These are phyloP conservation scores for Xanthoparmelia taractica DNA, from an alignment of 495 filamentous ascomycete species.

Conservation along the genomic window DNA sequence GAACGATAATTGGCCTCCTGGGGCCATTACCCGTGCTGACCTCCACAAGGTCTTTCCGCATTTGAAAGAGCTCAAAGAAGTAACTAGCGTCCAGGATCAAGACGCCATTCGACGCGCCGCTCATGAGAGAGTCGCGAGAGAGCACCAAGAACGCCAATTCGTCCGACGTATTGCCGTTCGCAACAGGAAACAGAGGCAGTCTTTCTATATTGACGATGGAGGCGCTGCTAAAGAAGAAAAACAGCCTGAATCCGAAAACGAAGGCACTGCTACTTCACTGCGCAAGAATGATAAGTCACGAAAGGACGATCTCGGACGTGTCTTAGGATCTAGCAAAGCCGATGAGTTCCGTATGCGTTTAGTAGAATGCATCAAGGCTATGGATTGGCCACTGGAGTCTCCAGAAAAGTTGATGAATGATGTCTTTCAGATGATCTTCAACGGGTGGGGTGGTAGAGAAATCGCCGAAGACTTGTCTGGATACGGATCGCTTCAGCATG, in stretches of 20 bases:
- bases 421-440: conserved; percentile 1
- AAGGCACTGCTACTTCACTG: background rate
- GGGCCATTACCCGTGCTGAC: conserved; percentile 31
- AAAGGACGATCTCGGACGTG: background rate
- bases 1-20: conserved; percentile 15
- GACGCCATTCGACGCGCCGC: conserved; percentile 37
- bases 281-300: conserved; percentile 1
- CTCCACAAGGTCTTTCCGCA: conserved; percentile 37
- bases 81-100: conserved; percentile 37
- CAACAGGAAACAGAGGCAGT: conserved; percentile 64
- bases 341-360: background rate
- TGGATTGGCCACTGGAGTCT: conserved; percentile 9
- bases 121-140: conserved; percentile 37
- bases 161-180: conserved; percentile 48
- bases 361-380: conserved; percentile 6
- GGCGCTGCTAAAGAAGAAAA: conserved; percentile 23
- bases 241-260: background rate
- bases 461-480: conserved; percentile 12
- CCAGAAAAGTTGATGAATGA: background rate
- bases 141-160: conserved; percentile 34
- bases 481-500: conserved; percentile 5
- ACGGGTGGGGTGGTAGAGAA: conserved; percentile 8
- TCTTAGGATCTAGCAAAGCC: background rate
- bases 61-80: conserved; percentile 35
- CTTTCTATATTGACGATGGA: conserved; percentile 76